Conservation (phyloP, 1,139 yeast species). For the Nakaseomyces sp. region DNA sequence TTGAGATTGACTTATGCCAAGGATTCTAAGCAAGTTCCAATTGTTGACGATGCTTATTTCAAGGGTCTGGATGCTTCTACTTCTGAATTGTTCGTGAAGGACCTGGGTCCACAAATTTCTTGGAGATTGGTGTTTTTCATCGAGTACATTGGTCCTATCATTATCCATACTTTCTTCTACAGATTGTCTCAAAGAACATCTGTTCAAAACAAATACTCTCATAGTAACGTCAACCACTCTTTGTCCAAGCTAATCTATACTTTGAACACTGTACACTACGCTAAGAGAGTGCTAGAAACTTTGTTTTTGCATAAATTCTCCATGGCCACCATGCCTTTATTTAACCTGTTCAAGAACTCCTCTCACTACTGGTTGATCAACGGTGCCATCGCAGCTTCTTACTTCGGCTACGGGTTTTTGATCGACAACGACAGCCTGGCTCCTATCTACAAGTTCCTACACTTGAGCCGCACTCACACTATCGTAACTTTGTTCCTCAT, state of each 20-base stretch:
- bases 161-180: slow-evolving; percentile 68
- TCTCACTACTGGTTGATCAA: slow-evolving; percentile 86
- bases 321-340: slow-evolving; percentile 82
- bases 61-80: slow-evolving; percentile 33
- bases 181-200: slow-evolving; percentile 16
- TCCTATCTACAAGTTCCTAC: slow-evolving; percentile 15
- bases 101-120: slow-evolving; percentile 84
- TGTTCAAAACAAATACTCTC: slow-evolving; percentile 10
- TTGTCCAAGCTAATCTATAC: slow-evolving; percentile 25
- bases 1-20: slow-evolving; percentile 33
- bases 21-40: slow-evolving; percentile 26
- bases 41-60: slow-evolving; percentile 21
- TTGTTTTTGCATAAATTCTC: slow-evolving; percentile 76
- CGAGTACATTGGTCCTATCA: slow-evolving; percentile 83
- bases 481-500: slow-evolving; percentile 47
- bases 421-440: slow-evolving; percentile 21
- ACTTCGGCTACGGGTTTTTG: slow-evolving; percentile 55
- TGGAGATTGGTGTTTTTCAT: slow-evolving; percentile 84
- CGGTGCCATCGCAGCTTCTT: slow-evolving; percentile 62
- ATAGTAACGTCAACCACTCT: slow-evolving; percentile 14
- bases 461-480: slow-evolving; percentile 16
- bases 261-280: slow-evolving; percentile 63
- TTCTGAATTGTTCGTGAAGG: slow-evolving; percentile 51
- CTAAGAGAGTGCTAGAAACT: slow-evolving; percentile 85
- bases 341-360: slow-evolving; percentile 80